Percentiles rank a stretch among this genome's conserved stretches.
These are phyloP conservation scores for Macadamia tetraphylla DNA, from an alignment of 164 flowering plant genomes.

Conservation along the genomic window DNA sequence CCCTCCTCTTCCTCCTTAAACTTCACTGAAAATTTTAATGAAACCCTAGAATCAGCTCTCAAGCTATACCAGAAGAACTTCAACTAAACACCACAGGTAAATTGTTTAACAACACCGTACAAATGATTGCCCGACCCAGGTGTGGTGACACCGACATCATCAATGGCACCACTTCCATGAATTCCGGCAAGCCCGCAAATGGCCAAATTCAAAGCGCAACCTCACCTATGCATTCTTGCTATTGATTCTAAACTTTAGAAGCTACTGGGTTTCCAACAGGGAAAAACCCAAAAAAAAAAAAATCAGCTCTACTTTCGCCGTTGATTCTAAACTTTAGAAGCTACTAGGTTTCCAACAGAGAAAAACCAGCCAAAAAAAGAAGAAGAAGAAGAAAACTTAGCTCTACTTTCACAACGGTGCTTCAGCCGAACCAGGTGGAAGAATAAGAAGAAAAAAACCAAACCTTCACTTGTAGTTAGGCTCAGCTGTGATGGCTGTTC, in stretches of 20 bases:
- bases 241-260: too few relatives aligned
- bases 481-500: too few relatives aligned
- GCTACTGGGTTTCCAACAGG: too few relatives aligned
- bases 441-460: constrained; percentile 25
- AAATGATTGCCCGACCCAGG: constrained; percentile 45
- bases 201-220: constrained; percentile 33
- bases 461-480: too few relatives aligned
- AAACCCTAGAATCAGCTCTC: constrained; percentile 45
- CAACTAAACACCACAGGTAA: constrained; percentile 43
- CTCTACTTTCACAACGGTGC: constrained; percentile 61
- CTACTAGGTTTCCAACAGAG: too few relatives aligned
- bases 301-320: constrained; percentile 20
- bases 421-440: constrained; percentile 63
- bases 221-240: constrained; percentile 54
- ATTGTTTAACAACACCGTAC: constrained; percentile 34
- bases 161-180: constrained; percentile 15
- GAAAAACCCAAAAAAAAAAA: constrained; percentile 2
- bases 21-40: constrained; percentile 53
- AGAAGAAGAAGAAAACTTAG: constrained; percentile 51
- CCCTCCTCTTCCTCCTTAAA: constrained; percentile 14
- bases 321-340: too few relatives aligned
- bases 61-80: constrained; percentile 49
- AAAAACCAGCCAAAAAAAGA: too few relatives aligned
- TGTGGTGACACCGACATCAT: constrained; percentile 59
- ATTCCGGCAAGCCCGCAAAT: constrained; percentile 16